These are phyloP conservation scores for Pogostemon cablin DNA, from an alignment of 257 asterid genomes.

Conservation along the genomic window DNA sequence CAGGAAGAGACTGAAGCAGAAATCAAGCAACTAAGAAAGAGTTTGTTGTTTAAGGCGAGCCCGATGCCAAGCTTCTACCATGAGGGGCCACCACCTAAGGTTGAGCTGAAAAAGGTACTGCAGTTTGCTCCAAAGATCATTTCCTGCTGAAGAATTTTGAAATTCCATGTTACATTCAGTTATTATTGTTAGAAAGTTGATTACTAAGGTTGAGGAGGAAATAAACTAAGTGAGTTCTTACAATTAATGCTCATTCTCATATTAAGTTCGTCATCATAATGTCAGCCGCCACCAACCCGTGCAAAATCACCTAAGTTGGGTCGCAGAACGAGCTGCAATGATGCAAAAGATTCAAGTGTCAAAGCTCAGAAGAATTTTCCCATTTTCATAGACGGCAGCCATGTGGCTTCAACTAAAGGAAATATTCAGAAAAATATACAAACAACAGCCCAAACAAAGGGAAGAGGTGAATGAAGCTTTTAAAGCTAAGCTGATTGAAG, in stretches of 20 bases:
- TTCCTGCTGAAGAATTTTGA: background rate
- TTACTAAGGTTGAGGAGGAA: background rate
- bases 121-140: background rate
- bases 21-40: slow-evolving; percentile 70
- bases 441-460: slow-evolving; percentile 36
- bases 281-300: slow-evolving; percentile 74
- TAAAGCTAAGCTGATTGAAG: slow-evolving; percentile 36
- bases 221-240: background rate
- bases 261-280: slow-evolving; percentile 25
- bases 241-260: background rate
- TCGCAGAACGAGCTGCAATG: slow-evolving; percentile 54
- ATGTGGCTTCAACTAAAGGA: slow-evolving; percentile 36
- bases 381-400: slow-evolving; percentile 42
- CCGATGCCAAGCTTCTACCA: slow-evolving; percentile 93
- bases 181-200: slow-evolving; percentile 9
- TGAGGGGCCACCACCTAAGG: slow-evolving; percentile 81
- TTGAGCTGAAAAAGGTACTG: slow-evolving; percentile 71
- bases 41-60: slow-evolving; percentile 69
- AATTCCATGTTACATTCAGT: slow-evolving; percentile 6
- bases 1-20: slow-evolving; percentile 75
- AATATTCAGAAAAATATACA: slow-evolving; percentile 35
- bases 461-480: slow-evolving; percentile 31
- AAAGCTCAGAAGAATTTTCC: slow-evolving; percentile 44
- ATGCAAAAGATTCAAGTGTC: slow-evolving; percentile 40
- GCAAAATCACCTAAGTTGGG: slow-evolving; percentile 84